These are phyloP conservation scores for Alternaria tenuissima DNA, from an alignment of 2,329 filamentous ascomycete species.

Conservation along the genomic window DNA sequence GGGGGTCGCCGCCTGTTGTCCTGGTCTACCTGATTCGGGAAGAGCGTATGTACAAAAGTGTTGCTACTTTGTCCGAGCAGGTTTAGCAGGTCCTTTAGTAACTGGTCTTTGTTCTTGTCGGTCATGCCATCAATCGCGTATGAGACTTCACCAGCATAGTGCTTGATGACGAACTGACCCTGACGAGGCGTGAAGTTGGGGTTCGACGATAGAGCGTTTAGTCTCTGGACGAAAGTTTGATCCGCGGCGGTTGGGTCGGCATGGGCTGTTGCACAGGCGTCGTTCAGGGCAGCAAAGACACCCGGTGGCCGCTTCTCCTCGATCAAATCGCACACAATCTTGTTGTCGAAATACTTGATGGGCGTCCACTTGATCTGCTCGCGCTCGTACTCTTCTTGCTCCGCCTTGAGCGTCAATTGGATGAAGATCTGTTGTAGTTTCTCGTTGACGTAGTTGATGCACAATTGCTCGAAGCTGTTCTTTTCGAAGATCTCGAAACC, in stretches of 20 bases:
- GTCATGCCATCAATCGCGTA: conserved; percentile 97
- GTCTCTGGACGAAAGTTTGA: conserved; percentile 90
- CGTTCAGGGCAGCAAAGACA: conserved; percentile 94
- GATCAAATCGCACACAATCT: conserved; percentile 96
- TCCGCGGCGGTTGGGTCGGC: conserved; percentile 94
- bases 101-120: conserved; percentile 98
- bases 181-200: conserved; percentile 90
- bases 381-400: conserved; percentile 95
- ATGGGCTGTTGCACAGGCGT: conserved; percentile 97
- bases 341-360: conserved; percentile 99
- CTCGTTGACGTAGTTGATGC: conserved; percentile 99
- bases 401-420: conserved; percentile 92
- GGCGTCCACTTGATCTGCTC: conserved; percentile 99
- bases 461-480: conserved; percentile 98
- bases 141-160: conserved; percentile 95
- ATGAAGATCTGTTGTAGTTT: conserved; percentile 99
- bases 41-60: conserved; percentile 83
- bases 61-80: conserved; percentile 86
- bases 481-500: conserved; percentile 98
- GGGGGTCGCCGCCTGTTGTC: conserved; percentile 95
- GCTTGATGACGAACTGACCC: conserved; percentile 97
- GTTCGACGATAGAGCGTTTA: conserved; percentile 87
- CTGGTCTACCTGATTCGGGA: conserved; percentile 92
- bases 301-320: conserved; percentile 90
- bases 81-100: conserved; percentile 91